Evolutionary conservation across 23 red algal species (phyloP), one percentile per base, ranked within the genome.

Genomic region (Gracilaria caudata): DNA sequence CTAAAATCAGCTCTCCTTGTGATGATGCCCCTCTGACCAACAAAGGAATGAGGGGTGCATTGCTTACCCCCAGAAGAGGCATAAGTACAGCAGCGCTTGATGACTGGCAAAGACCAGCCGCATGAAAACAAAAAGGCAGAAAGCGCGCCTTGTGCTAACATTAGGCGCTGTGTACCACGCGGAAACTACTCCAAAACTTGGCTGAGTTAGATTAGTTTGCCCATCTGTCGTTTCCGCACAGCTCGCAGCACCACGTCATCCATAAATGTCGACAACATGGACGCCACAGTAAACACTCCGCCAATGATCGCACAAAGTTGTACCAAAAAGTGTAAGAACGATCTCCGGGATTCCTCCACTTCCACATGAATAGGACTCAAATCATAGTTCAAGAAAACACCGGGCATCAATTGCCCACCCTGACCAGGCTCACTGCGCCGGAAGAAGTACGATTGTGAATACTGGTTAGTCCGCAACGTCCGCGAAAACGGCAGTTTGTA

Each of bases 301-400:
- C 96, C 92, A 30, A 98, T 85, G 76, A 98, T 98, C 7, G 96
- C 96, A 75, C 86, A 98, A 19, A 98, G 43, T 81, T 98, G 96
- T 13, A 98, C 96, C n/a, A 98, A 32, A 91, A 98, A 98, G 83
- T 93, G 89, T 7, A 92, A 77, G 49, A 98, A 92, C 34, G 61
- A 79, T 55, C 70, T 28, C 20, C 72, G 29, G 9, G 44, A 41
- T 35, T 81, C 85, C 66, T 95, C 84, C 19, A 93, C 86, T 70
- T 92, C 96, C 0, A 98, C 80, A 30, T 88, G 81, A 51, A 98
- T 90, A 11, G 96, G 96, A 26, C 86, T 91, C 46, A 93, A 59
- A 35, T 98, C 92, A 56, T 98, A 98, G 70, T 92, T 92, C 39
- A 98, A 55, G 49, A 91, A 98, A 30, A 98, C 80, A 0, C 96